Evolutionary conservation across 108 stramenopile genomes (phyloP), one percentile per base, ranked within the genome.

Genomic region (Stephanodiscus triporus): DNA sequence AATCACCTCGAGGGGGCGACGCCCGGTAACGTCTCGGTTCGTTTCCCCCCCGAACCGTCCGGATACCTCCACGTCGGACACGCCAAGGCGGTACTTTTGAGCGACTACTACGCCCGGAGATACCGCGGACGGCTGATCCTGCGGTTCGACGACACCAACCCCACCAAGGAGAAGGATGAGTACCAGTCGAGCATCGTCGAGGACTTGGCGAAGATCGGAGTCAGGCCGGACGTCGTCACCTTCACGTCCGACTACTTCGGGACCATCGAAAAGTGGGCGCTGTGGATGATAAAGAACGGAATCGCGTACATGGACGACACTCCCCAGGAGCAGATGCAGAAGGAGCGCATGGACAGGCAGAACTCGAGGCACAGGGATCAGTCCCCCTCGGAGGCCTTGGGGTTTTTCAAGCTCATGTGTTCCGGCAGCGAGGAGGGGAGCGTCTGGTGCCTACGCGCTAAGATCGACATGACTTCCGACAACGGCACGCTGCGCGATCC

Each of bases 1-100:
- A 88, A 75, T 64, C 61, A 82, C 22, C 80, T 93, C 68, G 93
- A 93, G 77, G 97, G 96, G 47, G 98, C 96, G 61, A 84, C 86
- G 49, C 91, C 94, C 8, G 98, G 98, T 63, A 85, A 84, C 58
- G 94, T 95, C 24, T 89, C 91, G 17, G 96, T 95, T 3, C 88
- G 99, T 2, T 99, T 99, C 74, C 99, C 99, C 6, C 99, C 99
- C 29, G 99, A 99, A 85, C 99, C 99, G 2, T 92, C 91, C 43
- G 99, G 99, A 4, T 99, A 98, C 72, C 85, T 99, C 62, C 99
- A 99, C 89, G 95, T 99, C 55, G 99, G 99, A 2, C 99, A 99
- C 78, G 97, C 98, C 63, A 99, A 99, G 87, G 97, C 97, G 14
- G 97, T 97, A 63, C 68, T 97, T 59, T 79, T 99, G 63, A 99